Conservation (phyloP, 2,329 filamentous ascomycete genomes). For the Penicillium sclerotigenum region DNA sequence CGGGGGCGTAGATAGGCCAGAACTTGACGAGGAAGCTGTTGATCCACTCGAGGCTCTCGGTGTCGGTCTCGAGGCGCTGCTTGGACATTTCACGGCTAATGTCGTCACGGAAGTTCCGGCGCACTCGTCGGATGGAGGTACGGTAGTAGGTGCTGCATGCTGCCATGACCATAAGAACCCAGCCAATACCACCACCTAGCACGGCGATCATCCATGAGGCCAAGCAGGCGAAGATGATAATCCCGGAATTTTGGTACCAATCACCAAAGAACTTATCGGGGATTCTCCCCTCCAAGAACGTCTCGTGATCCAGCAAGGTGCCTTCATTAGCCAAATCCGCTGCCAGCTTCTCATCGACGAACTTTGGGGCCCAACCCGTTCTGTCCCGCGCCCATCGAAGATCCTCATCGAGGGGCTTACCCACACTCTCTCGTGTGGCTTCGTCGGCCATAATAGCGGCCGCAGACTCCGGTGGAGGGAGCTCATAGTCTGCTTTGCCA, state of each 20-base stretch:
- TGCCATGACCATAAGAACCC: constrained; percentile 92
- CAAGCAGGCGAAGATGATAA: constrained; percentile 90
- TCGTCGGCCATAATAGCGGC: constrained; percentile 48
- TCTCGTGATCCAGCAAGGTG: constrained; percentile 80
- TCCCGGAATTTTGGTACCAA: constrained; percentile 96
- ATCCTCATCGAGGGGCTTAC: constrained; percentile 51
- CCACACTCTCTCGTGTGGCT: constrained; percentile 53
- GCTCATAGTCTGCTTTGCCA: constrained; percentile 67
- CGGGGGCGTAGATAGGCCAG: constrained; percentile 97
- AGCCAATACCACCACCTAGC: constrained; percentile 85
- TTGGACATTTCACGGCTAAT: constrained; percentile 85
- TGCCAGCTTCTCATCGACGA: constrained; percentile 60
- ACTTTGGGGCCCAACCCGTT: constrained; percentile 86
- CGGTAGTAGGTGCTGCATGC: constrained; percentile 92
- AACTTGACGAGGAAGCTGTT: constrained; percentile 98
- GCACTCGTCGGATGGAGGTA: constrained; percentile 87
- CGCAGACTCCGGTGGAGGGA: constrained; percentile 69
- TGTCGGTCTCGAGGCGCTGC: constrained; percentile 81
- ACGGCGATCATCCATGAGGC: constrained; percentile 85
- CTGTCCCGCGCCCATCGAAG: constrained; percentile 55
- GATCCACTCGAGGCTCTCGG: constrained; percentile 95
- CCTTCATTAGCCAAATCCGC: constrained; percentile 55
- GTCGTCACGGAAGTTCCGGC: constrained; percentile 94
- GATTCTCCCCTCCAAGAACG: constrained; percentile 76
- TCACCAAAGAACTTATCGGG: constrained; percentile 92